Base-by-base conservation (phyloP, 495 filamentous ascomycete genomes). In the Chaetomidium leptoderma region DNA sequence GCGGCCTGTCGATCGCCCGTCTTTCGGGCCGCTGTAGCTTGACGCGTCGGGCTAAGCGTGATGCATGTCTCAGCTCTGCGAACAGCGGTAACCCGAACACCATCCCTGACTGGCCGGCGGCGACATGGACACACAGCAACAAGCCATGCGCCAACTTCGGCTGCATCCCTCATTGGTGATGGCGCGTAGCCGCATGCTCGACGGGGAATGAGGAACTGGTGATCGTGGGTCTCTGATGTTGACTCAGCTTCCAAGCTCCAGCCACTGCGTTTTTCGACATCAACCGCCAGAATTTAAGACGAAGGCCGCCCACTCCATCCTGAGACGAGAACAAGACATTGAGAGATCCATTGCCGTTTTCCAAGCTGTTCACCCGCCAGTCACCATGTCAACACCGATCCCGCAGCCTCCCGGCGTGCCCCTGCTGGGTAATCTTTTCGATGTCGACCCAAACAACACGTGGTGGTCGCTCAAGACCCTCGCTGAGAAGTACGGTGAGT, bases 371-470 rank as follows among this genome's bases (percentile, higher is more conserved):
- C 21, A 10, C 13, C 35, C 4, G 17, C n/a, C 26, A 10, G 10
- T 26, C 53, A 63, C 26, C 54, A 77, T 76, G 75, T 67, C 74
- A 23, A 67, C 64, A 9, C 70, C 75, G 26, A 88, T 89, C 56
- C 87, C 87, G 10, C 75, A 81, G 55, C 87, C 86, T 24, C 80
- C 81, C 17, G 85, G 85, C 6, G 59, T 89, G 17, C 87, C 86
- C 0, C 55, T 90, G 27, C 62, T 90, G 6, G 87, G 87, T 1
- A 90, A 90, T 64, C 65, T 89, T 37, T 80, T 82, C 32, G 80
- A 86, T 51, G 61, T 90, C 48, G 76, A 86, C 58, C 74, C 79
- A 2, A 78, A 70, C 44, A 81, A 89, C 50, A 82, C 84, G 8
- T 83, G 82, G 79, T 74, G 71, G 47, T 86, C 84, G 3, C 74